Percentiles rank a stretch among this genome's conserved stretches.
phyloP scores from a whole-genome alignment of 768 basidiomycete species.

The Leccinum broughii region DNA sequence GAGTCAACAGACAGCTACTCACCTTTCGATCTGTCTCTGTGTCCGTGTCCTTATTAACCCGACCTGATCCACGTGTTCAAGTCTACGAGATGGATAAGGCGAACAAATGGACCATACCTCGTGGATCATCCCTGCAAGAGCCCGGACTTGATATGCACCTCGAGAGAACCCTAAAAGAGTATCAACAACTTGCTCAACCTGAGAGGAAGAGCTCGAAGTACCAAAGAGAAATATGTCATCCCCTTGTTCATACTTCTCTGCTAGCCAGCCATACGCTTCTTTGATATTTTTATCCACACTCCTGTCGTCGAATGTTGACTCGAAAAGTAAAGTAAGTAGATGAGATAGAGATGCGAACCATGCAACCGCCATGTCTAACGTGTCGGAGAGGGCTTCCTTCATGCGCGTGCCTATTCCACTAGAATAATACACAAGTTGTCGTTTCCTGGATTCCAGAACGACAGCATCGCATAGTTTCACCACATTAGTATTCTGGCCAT shows the following conservation, averaged over 20 bases:
- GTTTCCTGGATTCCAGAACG: no score
- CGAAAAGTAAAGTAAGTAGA: no score
- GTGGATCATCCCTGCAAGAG: background rate
- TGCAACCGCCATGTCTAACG: no score
- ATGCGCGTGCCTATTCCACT: no score
- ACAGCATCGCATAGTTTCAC: background rate
- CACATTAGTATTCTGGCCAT: background rate
- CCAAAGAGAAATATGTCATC: no score
- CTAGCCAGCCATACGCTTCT: no score
- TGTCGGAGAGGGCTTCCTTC: no score
- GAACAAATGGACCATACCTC: background rate
- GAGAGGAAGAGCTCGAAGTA: background rate
- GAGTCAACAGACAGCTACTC: background rate
- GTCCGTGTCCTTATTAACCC: background rate
- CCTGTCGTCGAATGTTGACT: no score
- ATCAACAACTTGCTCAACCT: background rate
- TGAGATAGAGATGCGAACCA: no score
- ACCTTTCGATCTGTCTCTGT: background rate
- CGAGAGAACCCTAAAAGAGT: background rate
- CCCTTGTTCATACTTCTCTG: no score
- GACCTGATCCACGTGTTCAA: background rate
- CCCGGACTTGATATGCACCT: slow-evolving; percentile 1
- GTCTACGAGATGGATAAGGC: background rate
- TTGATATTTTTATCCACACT: no score
- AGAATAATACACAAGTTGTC: no score